Base-by-base conservation (phyloP, 1,284 basidiomycete genomes). In the Mycena citricolor region DNA sequence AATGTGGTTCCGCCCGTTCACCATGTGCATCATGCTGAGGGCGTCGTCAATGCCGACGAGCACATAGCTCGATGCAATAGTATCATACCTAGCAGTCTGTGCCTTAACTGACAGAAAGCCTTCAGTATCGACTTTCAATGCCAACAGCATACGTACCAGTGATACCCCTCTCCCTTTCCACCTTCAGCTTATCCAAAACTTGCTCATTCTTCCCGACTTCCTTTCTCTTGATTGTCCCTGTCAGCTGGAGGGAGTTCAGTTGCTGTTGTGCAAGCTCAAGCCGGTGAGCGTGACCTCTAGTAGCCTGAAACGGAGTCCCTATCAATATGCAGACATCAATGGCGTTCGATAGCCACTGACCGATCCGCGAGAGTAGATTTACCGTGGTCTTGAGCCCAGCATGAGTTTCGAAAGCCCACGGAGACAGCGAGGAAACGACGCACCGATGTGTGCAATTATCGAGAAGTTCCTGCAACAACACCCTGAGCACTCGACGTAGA, bases 121-220 rank as follows among this genome's bases (percentile, higher is more conserved):
- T 25, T 51, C 13, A 54, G 35, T 43, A 40, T 24, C 11, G n/a
- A 24, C 16, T 17, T 21, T n/a, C n/a, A n/a, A 43, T 19, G 25
- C 14, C 21, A 36, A 42, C 14, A 33, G 13, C 41, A 20, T 43
- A 62, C 70, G 60, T 60, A 84, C 91, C 90, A 31, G 91, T 94
- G 42, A 94, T 95, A 22, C 93, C 95, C 32, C 95, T 78, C 64
- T 99, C 95, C 39, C 92, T 74, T 63, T 99, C 94, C 1, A 99
- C 94, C 63, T 97, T 97, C 43, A 99, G 77, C 60, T 94, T 97
- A 65, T 97, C 93, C 29, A 97, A 65, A n/a, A 95, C 89, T 61
- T 97, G 93, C 53, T 89, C 82, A 57, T 92, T 93, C 51, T 74
- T 71, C 26, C 83, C 81, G 51, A 72, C 67, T 51, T 76, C 64